Evolutionary conservation across 768 basidiomycete genomes (phyloP).

Genomic region (Crepidotus variabilis): DNA sequence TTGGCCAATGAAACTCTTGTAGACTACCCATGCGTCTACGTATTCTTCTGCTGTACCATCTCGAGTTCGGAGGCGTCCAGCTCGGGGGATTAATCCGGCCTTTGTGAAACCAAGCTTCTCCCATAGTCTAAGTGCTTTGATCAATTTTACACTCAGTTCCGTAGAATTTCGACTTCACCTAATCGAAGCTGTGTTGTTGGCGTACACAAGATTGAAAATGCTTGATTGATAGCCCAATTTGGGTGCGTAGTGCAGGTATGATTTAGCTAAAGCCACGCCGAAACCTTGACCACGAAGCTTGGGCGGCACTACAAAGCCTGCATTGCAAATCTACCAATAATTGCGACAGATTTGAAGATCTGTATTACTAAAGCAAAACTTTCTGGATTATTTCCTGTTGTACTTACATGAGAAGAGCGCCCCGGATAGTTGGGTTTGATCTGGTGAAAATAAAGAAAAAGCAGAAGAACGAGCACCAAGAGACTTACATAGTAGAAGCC

Average conservation of each 20-base stretch:
- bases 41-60: conserved; percentile 82
- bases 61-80: conserved; percentile 63
- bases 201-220: conserved; percentile 91
- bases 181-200: conserved; percentile 74
- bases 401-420: conserved; percentile 81
- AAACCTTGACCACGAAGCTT: conserved; percentile 59
- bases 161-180: conserved; percentile 27
- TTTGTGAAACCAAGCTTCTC: conserved; percentile 77
- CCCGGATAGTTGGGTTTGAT: conserved; percentile 90
- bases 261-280: conserved; percentile 69
- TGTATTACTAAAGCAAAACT: conserved; percentile 1
- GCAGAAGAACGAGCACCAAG: conserved; percentile 4
- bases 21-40: conserved; percentile 84
- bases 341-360: conserved; percentile 3
- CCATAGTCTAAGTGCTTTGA: conserved; percentile 57
- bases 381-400: neutral
- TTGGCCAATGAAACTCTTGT: conserved; percentile 63
- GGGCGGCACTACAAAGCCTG: conserved; percentile 78
- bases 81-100: conserved; percentile 72
- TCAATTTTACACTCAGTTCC: neutral
- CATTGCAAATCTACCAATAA: conserved; percentile 72
- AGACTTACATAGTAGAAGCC: conserved; percentile 71
- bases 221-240: conserved; percentile 71
- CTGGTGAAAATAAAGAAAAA: conserved; percentile 20
- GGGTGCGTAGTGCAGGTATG: conserved; percentile 81